Evolutionary conservation across 2,329 filamentous ascomycete species (phyloP), one percentile per base, ranked within the genome.

Genomic region (Colletotrichum sp.): DNA sequence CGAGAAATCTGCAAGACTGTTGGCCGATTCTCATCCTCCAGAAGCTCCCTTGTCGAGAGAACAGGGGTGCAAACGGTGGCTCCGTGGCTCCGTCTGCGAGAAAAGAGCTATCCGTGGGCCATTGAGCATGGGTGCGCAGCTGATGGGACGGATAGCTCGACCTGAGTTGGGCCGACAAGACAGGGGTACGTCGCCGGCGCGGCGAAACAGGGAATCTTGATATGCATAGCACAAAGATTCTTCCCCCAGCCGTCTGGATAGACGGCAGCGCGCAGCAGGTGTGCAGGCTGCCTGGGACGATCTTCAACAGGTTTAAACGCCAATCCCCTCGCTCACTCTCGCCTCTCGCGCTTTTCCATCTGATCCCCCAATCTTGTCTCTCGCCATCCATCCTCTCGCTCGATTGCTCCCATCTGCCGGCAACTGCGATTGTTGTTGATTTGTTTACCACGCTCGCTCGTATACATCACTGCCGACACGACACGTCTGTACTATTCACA

Each of bases 241-340:
- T 21, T 71, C 52, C 71, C 65, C 71, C 66, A 75, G 74, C 65
- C 48, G 34, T 36, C 52, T 66, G 66, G 57, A 67, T 59, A 59
- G 55, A 66, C 74, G 57, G 39, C 59, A 57, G 67, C 73, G 43
- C 43, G 43, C 43, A 52, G 43, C 43, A 52, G 36, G 64, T 52
- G 57, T 73, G 73, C 64, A 73, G 63, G 28, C 72, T 75, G 70
- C 63, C 70, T 73, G 57, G 71, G 66, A 76, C 63, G 59, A 76
- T 75, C 74, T 74, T 76, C 70, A 69, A 76, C 65, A 69, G 74
- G 74, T 76, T 76, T 76, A 76, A 76, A 76, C 74, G 74, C 74
- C 71, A 71, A 74, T 76, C 66, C 55, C 72, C 63, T 76, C 63
- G 71, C 71, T 70, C 71, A 21, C 24, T 34, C 43, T 39, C 48